Conservation (phyloP, 352 stramenopile species). For the Blastocystis sp. region DNA sequence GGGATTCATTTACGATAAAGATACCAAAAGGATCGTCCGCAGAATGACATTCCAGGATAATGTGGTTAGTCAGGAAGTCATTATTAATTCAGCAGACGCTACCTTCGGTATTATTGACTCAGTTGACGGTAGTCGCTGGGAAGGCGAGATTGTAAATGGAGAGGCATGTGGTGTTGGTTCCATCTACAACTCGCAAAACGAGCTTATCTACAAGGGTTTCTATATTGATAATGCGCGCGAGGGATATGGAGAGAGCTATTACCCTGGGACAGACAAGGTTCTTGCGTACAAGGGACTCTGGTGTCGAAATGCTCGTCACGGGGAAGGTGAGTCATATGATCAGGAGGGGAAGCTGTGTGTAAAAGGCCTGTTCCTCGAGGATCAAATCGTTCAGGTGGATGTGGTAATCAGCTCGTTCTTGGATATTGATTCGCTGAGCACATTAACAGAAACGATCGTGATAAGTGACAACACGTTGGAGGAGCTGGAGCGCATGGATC, state of each 20-base stretch:
- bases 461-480: not conserved
- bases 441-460: not conserved
- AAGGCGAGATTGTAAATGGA: conserved; percentile 14
- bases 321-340: not conserved
- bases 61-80: not conserved
- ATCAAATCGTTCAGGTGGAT: not conserved
- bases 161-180: not conserved
- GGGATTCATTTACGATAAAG: conserved; percentile 50
- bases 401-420: not conserved
- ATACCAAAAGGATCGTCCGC: not conserved
- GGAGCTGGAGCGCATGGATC: not conserved
- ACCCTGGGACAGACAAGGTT: not conserved
- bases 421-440: not conserved
- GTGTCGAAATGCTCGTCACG: conserved; percentile 13
- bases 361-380: not conserved
- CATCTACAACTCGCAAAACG: not conserved
- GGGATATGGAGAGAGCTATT: conserved; percentile 28
- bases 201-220: conserved; percentile 11
- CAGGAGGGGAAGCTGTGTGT: not conserved
- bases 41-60: conserved; percentile 32
- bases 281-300: conserved; percentile 4
- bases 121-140: not conserved
- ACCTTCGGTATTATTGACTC: not conserved
- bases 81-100: not conserved
- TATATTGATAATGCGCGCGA: not conserved